These are phyloP conservation scores for Cercophora newfieldiana DNA, from an alignment of 495 filamentous ascomycete species.

Conservation along the genomic window DNA sequence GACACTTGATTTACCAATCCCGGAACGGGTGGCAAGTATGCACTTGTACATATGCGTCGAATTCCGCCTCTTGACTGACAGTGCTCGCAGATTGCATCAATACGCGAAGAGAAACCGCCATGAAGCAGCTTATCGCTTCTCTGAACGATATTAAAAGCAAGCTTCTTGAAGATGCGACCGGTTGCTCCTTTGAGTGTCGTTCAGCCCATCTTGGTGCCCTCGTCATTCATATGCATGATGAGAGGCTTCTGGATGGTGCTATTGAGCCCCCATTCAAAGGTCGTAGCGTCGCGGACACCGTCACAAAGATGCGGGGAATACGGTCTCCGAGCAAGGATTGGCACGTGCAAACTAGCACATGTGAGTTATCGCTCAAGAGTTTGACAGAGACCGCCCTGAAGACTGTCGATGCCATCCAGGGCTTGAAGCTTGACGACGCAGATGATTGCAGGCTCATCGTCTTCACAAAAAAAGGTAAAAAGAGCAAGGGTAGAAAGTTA, in stretches of 20 bases:
- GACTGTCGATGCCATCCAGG: no score
- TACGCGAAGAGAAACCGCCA: background rate
- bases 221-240: slow-evolving; percentile 8
- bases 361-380: no score
- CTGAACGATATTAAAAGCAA: slow-evolving; percentile 1
- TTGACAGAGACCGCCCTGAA: no score
- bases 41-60: background rate
- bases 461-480: no score
- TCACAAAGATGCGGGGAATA: background rate
- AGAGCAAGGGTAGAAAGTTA: no score
- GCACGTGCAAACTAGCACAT: background rate
- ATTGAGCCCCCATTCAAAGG: background rate
- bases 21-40: slow-evolving; percentile 10
- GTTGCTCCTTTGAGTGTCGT: slow-evolving; percentile 21
- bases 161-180: background rate
- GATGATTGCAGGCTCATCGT: no score
- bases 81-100: slow-evolving; percentile 9
- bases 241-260: slow-evolving; percentile 3
- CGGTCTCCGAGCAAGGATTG: background rate
- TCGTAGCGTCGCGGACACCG: slow-evolving; percentile 1
- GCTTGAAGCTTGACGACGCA: no score
- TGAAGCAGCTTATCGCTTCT: slow-evolving; percentile 2
- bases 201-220: slow-evolving; percentile 19
- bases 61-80: background rate
- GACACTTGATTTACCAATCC: slow-evolving; percentile 19